Evolutionary conservation across 1,284 basidiomycete genomes (phyloP).

Genomic region (Erythrobasidium hasegawianum): DNA sequence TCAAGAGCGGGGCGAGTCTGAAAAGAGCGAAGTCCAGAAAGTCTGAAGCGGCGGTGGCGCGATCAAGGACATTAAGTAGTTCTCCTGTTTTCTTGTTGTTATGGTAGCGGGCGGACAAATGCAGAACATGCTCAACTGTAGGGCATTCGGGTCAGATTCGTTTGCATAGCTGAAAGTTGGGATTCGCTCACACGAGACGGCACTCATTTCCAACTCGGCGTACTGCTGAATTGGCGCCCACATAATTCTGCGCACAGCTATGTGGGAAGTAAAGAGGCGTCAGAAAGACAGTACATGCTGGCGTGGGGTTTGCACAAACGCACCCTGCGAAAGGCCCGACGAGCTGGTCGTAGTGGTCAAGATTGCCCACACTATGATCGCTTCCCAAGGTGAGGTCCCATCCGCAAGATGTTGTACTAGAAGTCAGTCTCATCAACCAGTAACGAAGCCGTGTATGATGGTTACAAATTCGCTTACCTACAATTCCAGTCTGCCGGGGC

Average conservation of each 20-base stretch:
- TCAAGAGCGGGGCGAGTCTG: not conserved
- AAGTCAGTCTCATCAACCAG: no score
- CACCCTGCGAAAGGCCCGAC: no score
- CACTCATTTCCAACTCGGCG: not conserved
- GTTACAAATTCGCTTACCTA: slow-evolving; percentile 55
- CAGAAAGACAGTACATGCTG: no score
- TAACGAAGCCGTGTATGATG: no score
- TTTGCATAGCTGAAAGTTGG: not conserved
- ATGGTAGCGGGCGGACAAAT: slow-evolving; percentile 80
- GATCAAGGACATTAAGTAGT: slow-evolving; percentile 60
- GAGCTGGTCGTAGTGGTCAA: no score
- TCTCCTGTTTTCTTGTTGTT: slow-evolving; percentile 66
- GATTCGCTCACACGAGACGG: slow-evolving; percentile 1
- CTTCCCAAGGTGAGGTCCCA: not conserved
- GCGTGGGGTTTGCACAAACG: no score
- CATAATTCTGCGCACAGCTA: slow-evolving; percentile 8
- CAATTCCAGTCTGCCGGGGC: slow-evolving; percentile 66
- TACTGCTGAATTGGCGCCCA: slow-evolving; percentile 9
- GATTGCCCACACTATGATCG: slow-evolving; percentile 9
- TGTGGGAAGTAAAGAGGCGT: no score
- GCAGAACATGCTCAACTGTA: slow-evolving; percentile 64
- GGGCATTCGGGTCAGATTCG: no score
- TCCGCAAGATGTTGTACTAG: not conserved
- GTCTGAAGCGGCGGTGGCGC: not conserved
- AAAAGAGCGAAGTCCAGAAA: not conserved